A percentile compares a stretch with the other conserved stretches of the same genome.
Evolutionary conservation across 1,139 yeast genomes (phyloP).

Genomic region (Zygosaccharomyces sapae): DNA sequence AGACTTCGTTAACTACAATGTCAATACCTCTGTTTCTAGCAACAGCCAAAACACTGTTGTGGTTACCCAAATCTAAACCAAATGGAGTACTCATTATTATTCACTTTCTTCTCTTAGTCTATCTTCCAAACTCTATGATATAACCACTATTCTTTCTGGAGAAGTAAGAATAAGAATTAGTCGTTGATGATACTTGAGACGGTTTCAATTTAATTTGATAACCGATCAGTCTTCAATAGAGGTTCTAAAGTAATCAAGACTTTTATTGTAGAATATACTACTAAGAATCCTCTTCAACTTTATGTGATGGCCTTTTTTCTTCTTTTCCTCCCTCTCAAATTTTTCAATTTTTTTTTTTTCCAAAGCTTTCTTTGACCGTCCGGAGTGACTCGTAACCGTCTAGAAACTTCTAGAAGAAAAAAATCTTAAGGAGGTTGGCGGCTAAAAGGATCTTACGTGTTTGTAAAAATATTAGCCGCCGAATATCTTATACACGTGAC

Average conservation of each 20-base stretch:
- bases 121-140: background rate
- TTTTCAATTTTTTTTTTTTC: conserved; percentile 1
- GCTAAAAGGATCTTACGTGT: background rate
- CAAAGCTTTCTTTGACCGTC: background rate
- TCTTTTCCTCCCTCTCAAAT: background rate
- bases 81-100: conserved; percentile 75
- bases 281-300: background rate
- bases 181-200: background rate
- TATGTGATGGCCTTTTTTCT: conserved; percentile 1
- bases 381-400: background rate
- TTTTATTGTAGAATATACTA: background rate
- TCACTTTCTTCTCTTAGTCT: conserved; percentile 1
- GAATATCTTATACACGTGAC: background rate
- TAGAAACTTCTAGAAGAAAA: conserved; percentile 2
- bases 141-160: background rate
- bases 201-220: background rate
- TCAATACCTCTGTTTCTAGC: conserved; percentile 99
- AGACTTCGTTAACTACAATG: conserved; percentile 95
- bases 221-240: background rate
- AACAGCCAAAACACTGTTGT: conserved; percentile 89
- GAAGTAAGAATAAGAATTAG: background rate
- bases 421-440: background rate
- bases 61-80: conserved; percentile 97
- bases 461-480: background rate
- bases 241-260: background rate